Conservation (phyloP, 176 grass and related monocot genomes). For the Triticum urartu region DNA sequence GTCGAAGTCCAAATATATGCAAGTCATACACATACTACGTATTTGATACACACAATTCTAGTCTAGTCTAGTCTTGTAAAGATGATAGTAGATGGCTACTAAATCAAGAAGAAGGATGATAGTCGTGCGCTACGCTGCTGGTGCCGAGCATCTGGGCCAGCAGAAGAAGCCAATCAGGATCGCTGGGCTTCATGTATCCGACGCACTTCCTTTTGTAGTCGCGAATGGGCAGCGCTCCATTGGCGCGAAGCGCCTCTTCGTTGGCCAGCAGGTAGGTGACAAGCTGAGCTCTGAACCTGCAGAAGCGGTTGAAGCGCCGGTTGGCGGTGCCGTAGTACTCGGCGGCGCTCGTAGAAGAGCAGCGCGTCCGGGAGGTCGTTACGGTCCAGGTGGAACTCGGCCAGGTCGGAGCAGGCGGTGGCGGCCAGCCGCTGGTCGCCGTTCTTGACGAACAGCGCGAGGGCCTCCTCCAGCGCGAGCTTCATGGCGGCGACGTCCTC, state of each 20-base stretch:
- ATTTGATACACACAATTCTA: no score
- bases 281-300: not conserved
- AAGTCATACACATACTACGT: no score
- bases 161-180: not conserved
- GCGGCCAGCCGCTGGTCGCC: not conserved
- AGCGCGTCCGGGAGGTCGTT: not conserved
- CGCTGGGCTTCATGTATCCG: not conserved
- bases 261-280: not conserved
- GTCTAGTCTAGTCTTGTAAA: no score
- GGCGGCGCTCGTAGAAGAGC: not conserved
- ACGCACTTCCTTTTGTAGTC: not conserved
- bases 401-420: not conserved
- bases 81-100: no score
- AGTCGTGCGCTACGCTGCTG: not conserved
- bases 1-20: no score
- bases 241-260: not conserved
- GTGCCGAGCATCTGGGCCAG: not conserved
- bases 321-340: not conserved
- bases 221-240: not conserved
- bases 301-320: not conserved
- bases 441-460: not conserved
- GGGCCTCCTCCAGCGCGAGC: not conserved
- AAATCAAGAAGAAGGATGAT: no score
- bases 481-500: not conserved
- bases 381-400: not conserved